Conservation (phyloP, 495 filamentous ascomycete species). For the Glonium stellatum region DNA sequence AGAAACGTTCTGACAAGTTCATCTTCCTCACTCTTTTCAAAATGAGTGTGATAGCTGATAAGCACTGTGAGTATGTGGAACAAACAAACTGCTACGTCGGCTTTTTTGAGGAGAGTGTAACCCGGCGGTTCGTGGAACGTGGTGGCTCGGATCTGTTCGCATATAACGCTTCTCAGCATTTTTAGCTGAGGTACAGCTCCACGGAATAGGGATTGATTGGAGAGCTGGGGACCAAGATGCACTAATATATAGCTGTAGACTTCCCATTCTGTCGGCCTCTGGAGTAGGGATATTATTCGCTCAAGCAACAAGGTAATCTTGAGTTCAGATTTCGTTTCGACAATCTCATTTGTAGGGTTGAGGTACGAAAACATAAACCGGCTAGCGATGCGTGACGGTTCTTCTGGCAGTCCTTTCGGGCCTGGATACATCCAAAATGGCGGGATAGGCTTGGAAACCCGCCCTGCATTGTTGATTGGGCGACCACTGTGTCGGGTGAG, state of each 20-base stretch:
- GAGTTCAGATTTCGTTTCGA: slow-evolving; percentile 37
- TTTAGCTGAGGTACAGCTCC: slow-evolving; percentile 65
- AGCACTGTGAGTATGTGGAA: slow-evolving; percentile 79
- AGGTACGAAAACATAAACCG: slow-evolving; percentile 35
- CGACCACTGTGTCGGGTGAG: slow-evolving; percentile 35
- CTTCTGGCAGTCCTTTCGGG: slow-evolving; percentile 46
- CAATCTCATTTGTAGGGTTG: slow-evolving; percentile 14
- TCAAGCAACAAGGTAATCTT: slow-evolving; percentile 72
- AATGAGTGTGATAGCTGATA: slow-evolving; percentile 77
- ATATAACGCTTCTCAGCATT: slow-evolving; percentile 66
- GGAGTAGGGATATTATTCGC: slow-evolving; percentile 61
- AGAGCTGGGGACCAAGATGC: slow-evolving; percentile 79
- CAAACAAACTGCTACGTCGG: slow-evolving; percentile 80
- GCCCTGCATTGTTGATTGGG: slow-evolving; percentile 19
- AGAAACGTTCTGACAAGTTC: slow-evolving; percentile 81
- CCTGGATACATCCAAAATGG: slow-evolving; percentile 52
- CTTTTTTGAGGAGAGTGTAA: slow-evolving; percentile 67
- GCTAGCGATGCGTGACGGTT: slow-evolving; percentile 30
- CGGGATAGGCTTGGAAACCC: slow-evolving; percentile 39
- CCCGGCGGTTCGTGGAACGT: slow-evolving; percentile 33
- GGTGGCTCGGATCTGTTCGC: slow-evolving; percentile 81
- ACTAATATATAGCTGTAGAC: slow-evolving; percentile 84
- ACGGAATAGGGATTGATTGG: slow-evolving; percentile 79
- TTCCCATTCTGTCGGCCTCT: slow-evolving; percentile 82
- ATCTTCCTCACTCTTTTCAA: slow-evolving; percentile 78